Evolutionary conservation across 306 rosid species (phyloP).

Genomic region (Cucurbita moschata): DNA sequence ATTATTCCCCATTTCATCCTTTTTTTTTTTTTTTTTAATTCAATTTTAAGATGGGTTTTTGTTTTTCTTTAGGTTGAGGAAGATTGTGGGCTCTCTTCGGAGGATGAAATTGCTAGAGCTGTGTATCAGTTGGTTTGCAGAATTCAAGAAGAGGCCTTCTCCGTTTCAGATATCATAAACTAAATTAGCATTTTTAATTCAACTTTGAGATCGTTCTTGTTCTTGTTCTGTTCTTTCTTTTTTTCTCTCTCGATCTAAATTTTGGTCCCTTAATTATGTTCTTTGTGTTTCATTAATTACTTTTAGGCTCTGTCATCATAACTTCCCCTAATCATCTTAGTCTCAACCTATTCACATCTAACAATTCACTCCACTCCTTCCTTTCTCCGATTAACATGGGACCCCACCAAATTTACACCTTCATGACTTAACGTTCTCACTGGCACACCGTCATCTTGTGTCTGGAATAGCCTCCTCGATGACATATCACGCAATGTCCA

Average conservation of each 20-base stretch:
- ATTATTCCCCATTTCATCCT: background rate
- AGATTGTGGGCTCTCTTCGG: background rate
- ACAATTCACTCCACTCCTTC: too few relatives aligned
- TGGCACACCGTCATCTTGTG: too few relatives aligned
- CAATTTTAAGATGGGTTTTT: background rate
- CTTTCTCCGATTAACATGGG: too few relatives aligned
- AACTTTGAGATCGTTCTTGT: background rate
- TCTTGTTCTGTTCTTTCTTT: background rate
- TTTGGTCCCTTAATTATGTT: background rate
- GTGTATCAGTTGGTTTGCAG: slow-evolving; percentile 3
- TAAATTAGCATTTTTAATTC: background rate
- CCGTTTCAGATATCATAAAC: background rate
- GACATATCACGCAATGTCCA: rapidly evolving
- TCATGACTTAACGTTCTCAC: rapidly evolving
- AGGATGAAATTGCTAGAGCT: slow-evolving; percentile 4
- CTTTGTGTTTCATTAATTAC: background rate
- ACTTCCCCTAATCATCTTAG: background rate
- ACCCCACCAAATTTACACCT: too few relatives aligned
- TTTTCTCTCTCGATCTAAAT: background rate
- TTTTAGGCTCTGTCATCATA: background rate
- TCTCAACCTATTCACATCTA: background rate
- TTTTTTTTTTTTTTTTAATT: too few relatives aligned
- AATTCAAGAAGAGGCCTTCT: slow-evolving; percentile 4
- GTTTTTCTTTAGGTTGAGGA: slow-evolving; percentile 1
- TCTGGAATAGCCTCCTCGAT: too few relatives aligned